Base-by-base conservation (phyloP, 1,139 yeast genomes). In the Diutina mesorugosa region DNA sequence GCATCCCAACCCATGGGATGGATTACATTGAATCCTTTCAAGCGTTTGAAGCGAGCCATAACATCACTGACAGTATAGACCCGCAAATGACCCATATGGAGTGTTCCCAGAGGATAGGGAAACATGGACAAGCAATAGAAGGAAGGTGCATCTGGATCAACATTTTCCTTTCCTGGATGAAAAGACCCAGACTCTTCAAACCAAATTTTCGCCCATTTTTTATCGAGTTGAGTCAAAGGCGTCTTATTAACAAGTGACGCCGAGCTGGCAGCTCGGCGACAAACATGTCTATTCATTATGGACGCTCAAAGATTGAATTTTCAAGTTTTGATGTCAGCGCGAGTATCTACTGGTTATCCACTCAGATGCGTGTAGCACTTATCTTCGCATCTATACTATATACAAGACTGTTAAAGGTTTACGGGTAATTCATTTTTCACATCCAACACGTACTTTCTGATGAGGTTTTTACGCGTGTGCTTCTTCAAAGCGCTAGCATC, bases 1-100 rank as follows among this genome's bases (percentile, higher is more conserved):
- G 98, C 96, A 73, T 93, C 99, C 97, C 98, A 93, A 0, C 99
- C 99, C 96, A 93, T 91, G 0, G 99, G 97, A 67, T 93, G 96
- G 6, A 91, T 77, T 18, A 91, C 97, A 51, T 84, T 73, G 61
- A 77, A 80, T 0, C 97, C 97, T 58, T 79, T 80, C 70, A 88
- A 78, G 60, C 95, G 74, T 63, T 89, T 81, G 69, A 81, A 93
- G 61, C 98, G 72, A 1, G 96, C 81, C 47, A 93, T 67, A 0
- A 84, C 87, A 67, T 93, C 99, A 64, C 93, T 84, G 51, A 93
- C 90, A 1, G 97, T 87, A 69, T 89, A 93, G 0, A 93, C 98
- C 57, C 99, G 74, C 46, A 90, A 75, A 69, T 93, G 99, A 0
- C 99, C 99, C 80, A 93, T 83, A 66, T 93, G 99, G 14, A 93